Evolutionary conservation across 2,329 filamentous ascomycete genomes (phyloP), one percentile per base, ranked within the genome.

Genomic region (Stagonosporopsis chrysanthemi): DNA sequence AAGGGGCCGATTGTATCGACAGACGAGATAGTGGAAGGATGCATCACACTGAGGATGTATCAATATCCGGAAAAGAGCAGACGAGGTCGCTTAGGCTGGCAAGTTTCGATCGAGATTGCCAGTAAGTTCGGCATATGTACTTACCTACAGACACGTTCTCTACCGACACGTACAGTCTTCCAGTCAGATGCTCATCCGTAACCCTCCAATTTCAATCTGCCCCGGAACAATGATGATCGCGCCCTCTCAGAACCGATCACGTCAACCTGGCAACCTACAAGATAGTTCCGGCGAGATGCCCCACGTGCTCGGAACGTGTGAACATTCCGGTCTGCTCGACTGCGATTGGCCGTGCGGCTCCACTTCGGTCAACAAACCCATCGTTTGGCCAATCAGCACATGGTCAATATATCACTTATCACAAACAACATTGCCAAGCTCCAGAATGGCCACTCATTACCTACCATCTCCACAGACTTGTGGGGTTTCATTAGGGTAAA

Each of bases 281-380:
- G 14, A 82, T 23, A 0, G n/a, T 58, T 58, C 49, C 55, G 44
- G 24, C 39, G 50, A 58, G 42, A 39, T 58, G 50, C 35, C 11
- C 50, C 55, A 58, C 50, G 50, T 58, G 55, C 35, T 14, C 55
- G 50, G 50, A 58, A 54, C 19, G 15, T 1, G 2, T 3, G 3
- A 22, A 2, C 23, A 11, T 38, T 52, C 39, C 48, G 39, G 12
- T 8, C 2, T 3, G 43, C 43, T n/a, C n/a, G 7, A 11, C 28
- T 19, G 4, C 9, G 9, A 44, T 44, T 33, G 42, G 42, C 42
- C 23, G 28, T 5, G 23, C 23, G 23, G 12, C 4, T 28, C 9
- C 12, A 40, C 22, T 24, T 40, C 22, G 38, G 19, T 4, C 19
- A 26, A n/a, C 6, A 1, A 28, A 42, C 12, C 12, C 7, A 6